Conservation (phyloP, 1,284 basidiomycete species). For the Sporisorium iseilematis-ciliati region DNA sequence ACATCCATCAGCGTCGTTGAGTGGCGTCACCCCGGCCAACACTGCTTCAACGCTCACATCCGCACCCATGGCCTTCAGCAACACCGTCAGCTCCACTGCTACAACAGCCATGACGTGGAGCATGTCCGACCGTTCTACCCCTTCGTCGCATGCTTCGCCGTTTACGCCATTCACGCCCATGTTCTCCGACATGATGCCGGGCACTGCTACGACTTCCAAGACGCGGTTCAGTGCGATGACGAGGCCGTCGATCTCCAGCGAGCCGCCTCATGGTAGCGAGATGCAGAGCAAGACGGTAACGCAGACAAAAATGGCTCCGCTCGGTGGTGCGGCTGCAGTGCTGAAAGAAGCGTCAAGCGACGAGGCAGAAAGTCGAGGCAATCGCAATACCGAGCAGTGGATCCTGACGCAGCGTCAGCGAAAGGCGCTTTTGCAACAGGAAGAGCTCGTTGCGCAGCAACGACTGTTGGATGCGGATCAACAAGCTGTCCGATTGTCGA, state of each 20-base stretch:
- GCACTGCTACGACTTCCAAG: slow-evolving; percentile 26
- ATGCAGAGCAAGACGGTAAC: neutral
- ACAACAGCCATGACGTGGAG: slow-evolving; percentile 39
- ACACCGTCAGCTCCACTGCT: slow-evolving; percentile 23
- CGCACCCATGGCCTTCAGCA: slow-evolving; percentile 32
- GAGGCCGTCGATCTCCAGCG: slow-evolving; percentile 14
- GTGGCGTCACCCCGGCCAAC: slow-evolving; percentile 5
- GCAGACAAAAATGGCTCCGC: slow-evolving; percentile 13
- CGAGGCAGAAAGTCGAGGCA: slow-evolving; percentile 12
- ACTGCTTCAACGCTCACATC: slow-evolving; percentile 24
- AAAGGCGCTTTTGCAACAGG: slow-evolving; percentile 33
- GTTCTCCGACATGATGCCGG: slow-evolving; percentile 50
- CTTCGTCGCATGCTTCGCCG: slow-evolving; percentile 43
- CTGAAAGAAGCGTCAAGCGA: slow-evolving; percentile 11
- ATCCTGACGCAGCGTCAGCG: slow-evolving; percentile 42
- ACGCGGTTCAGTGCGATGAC: slow-evolving; percentile 18
- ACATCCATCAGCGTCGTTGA: neutral
- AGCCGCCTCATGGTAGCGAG: slow-evolving; percentile 10
- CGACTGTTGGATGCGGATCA: slow-evolving; percentile 21
- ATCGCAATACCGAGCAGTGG: slow-evolving; percentile 45
- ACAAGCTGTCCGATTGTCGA: slow-evolving; percentile 20
- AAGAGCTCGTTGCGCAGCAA: slow-evolving; percentile 29
- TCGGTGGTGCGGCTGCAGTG: slow-evolving; percentile 16
- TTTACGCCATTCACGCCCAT: slow-evolving; percentile 55
- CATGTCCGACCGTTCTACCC: slow-evolving; percentile 43